Conservation (phyloP, 2,329 filamentous ascomycete genomes). For the Thielaviopsis populi region DNA sequence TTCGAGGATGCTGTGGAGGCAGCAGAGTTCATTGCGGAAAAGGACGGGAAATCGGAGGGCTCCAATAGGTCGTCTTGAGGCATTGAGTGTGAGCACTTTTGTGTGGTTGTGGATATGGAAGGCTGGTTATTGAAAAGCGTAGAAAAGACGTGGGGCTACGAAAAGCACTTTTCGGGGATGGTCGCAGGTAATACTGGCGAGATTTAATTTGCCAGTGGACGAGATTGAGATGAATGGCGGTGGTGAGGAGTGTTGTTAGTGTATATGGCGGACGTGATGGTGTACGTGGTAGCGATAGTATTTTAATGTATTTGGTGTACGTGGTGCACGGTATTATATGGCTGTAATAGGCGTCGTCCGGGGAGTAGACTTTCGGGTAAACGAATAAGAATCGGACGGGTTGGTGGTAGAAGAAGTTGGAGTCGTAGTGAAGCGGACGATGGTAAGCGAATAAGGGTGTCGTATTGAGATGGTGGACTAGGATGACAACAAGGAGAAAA, state of each 20-base stretch:
- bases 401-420: background rate
- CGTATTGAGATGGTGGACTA: background rate
- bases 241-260: too few species aligned
- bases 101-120: background rate
- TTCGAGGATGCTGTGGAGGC: background rate
- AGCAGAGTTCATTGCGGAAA: background rate
- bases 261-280: too few species aligned
- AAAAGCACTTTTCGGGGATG: background rate
- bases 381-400: slow-evolving; percentile 4
- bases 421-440: background rate
- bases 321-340: background rate
- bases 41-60: background rate
- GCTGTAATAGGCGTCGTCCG: background rate
- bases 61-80: background rate
- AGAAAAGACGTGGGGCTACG: background rate
- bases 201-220: background rate
- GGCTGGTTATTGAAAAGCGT: background rate
- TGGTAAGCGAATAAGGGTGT: background rate
- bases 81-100: background rate
- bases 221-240: background rate
- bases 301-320: too few species aligned
- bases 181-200: background rate
- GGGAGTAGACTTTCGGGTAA: background rate
- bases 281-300: too few species aligned
- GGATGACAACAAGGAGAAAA: background rate